phyloP scores from a whole-genome alignment of 352 stramenopile genomes.

The Paralagenidium karlingii region DNA sequence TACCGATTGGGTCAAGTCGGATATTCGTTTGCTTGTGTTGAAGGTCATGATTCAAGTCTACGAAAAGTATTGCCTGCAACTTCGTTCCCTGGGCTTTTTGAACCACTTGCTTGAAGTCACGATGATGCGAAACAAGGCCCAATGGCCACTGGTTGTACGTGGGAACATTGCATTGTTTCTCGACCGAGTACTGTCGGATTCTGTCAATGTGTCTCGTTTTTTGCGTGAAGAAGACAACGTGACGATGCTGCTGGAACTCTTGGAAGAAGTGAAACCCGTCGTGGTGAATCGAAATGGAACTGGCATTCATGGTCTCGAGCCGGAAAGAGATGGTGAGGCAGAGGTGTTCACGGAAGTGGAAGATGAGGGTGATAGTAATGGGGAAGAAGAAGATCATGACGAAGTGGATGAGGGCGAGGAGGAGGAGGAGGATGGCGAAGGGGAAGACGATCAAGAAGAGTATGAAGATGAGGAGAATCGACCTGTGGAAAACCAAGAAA shows the following conservation, averaged over 20 bases:
- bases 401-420: constrained; percentile 22
- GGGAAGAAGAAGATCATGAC: constrained; percentile 33
- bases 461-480: no score
- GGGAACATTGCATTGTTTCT: constrained; percentile 78
- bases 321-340: no score
- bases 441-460: constrained; percentile 14
- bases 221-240: constrained; percentile 61
- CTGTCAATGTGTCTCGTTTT: constrained; percentile 68
- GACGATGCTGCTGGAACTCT: constrained; percentile 57
- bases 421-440: constrained; percentile 34
- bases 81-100: constrained; percentile 68
- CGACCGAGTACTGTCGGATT: constrained; percentile 67
- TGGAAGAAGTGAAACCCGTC: constrained; percentile 67
- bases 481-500: constrained; percentile 23
- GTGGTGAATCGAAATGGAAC: constrained; percentile 15
- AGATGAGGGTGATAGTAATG: constrained; percentile 33
- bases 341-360: no score
- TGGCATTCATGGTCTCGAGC: no score
- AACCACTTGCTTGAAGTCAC: constrained; percentile 72
- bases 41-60: constrained; percentile 85
- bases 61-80: constrained; percentile 60
- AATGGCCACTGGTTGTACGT: constrained; percentile 63
- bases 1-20: constrained; percentile 20
- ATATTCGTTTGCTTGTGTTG: constrained; percentile 68
- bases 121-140: constrained; percentile 50